These are phyloP conservation scores for Agrocybe chaxingu DNA, from an alignment of 768 basidiomycete species.

Conservation along the genomic window DNA sequence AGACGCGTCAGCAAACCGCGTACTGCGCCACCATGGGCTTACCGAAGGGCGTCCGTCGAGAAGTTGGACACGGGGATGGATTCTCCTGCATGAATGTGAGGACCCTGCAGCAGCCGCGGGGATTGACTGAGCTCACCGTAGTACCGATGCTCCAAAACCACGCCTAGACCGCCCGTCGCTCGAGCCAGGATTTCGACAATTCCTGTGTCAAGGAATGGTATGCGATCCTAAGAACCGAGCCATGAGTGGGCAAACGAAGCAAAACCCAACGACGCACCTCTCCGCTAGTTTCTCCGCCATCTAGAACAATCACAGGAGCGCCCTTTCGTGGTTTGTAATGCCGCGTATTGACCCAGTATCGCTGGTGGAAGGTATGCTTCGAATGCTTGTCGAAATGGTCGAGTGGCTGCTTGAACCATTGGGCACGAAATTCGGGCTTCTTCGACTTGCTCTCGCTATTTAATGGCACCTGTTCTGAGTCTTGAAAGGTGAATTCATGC, in stretches of 20 bases:
- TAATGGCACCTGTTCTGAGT: neutral
- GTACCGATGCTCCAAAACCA: slow-evolving; percentile 92
- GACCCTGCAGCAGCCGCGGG: neutral
- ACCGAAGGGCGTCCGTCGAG: slow-evolving; percentile 81
- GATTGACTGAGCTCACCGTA: slow-evolving; percentile 51
- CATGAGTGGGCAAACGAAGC: neutral
- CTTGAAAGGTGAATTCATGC: slow-evolving; percentile 1
- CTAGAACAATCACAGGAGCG: slow-evolving; percentile 86
- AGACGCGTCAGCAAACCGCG: neutral
- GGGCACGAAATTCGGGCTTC: slow-evolving; percentile 45
- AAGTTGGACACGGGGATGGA: slow-evolving; percentile 77
- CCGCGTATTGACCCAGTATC: slow-evolving; percentile 89
- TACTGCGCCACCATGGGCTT: slow-evolving; percentile 6
- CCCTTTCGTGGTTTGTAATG: slow-evolving; percentile 70
- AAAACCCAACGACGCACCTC: slow-evolving; percentile 36
- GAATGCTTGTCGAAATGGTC: slow-evolving; percentile 68
- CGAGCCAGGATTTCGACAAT: slow-evolving; percentile 84
- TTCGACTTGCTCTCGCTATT: slow-evolving; percentile 5
- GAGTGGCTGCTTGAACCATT: slow-evolving; percentile 81
- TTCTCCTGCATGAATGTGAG: slow-evolving; percentile 40
- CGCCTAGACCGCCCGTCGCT: slow-evolving; percentile 82
- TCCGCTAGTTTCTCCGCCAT: slow-evolving; percentile 92
- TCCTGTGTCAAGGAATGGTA: slow-evolving; percentile 69
- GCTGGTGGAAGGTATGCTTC: slow-evolving; percentile 71
- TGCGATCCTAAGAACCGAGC: slow-evolving; percentile 31